Conservation (phyloP, 2,329 filamentous ascomycete genomes). For the Cladosporium colombiae region DNA sequence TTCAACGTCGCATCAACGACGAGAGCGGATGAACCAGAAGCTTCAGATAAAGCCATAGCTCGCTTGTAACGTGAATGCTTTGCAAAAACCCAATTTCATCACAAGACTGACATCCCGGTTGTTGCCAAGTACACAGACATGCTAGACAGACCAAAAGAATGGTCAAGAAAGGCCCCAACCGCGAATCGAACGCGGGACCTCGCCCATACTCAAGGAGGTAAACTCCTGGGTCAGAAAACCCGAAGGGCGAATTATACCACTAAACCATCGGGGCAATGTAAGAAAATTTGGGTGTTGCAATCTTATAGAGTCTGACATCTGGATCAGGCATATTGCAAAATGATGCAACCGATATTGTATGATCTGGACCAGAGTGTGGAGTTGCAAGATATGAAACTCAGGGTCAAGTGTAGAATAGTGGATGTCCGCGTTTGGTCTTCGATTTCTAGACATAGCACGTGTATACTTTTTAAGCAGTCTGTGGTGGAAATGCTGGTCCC, state of each 20-base stretch:
- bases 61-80: not conserved
- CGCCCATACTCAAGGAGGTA: conserved; percentile 12
- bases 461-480: too few species aligned
- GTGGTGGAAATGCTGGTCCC: too few species aligned
- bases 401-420: too few species aligned
- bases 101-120: not conserved
- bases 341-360: too few species aligned
- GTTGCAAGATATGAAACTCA: too few species aligned
- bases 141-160: not conserved
- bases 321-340: too few species aligned
- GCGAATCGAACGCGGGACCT: conserved; percentile 19
- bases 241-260: conserved; percentile 21
- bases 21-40: not conserved
- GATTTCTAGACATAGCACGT: too few species aligned
- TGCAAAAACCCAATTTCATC: not conserved
- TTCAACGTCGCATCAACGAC: too few species aligned
- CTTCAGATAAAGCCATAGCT: not conserved
- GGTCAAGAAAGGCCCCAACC: conserved; percentile 16
- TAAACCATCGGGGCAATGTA: conserved; percentile 20
- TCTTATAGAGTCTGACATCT: too few species aligned
- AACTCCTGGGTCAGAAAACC: conserved; percentile 3
- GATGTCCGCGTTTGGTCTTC: too few species aligned
- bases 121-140: not conserved
- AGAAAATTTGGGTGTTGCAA: too few species aligned
- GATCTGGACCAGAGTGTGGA: too few species aligned